Conservation (phyloP, 768 basidiomycete genomes). For the Suillus americanus region DNA sequence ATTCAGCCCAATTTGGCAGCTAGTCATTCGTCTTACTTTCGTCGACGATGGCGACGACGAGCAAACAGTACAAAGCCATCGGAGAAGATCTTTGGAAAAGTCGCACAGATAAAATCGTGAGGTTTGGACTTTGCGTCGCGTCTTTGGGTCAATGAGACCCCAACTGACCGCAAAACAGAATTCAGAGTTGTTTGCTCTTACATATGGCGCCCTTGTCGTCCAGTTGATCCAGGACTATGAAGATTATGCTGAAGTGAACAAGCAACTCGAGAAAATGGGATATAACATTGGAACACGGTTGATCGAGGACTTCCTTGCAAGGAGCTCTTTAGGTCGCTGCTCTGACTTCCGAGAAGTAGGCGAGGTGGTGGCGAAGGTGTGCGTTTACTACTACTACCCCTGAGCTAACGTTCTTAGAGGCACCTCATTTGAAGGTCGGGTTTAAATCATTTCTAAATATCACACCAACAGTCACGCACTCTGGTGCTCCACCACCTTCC, state of each 20-base stretch:
- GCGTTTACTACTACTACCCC: slow-evolving; percentile 16
- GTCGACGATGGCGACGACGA: slow-evolving; percentile 62
- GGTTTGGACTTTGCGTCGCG: slow-evolving; percentile 25
- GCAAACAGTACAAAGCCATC: slow-evolving; percentile 83
- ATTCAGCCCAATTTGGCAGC: slow-evolving; percentile 4
- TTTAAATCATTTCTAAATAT: slow-evolving; percentile 98
- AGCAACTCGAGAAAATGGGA: slow-evolving; percentile 99
- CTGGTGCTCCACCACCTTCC: slow-evolving; percentile 49
- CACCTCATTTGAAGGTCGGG: slow-evolving; percentile 63
- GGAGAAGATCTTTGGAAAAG: slow-evolving; percentile 97
- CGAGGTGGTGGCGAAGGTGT: slow-evolving; percentile 91
- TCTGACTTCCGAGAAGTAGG: slow-evolving; percentile 92
- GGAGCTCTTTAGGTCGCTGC: slow-evolving; percentile 89
- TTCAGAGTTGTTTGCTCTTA: slow-evolving; percentile 94
- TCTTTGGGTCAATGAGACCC: slow-evolving; percentile 20
- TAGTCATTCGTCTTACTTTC: background rate
- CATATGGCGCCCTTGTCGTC: slow-evolving; percentile 96
- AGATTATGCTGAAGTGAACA: slow-evolving; percentile 92
- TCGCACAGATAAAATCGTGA: slow-evolving; percentile 91
- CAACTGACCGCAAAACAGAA: slow-evolving; percentile 58
- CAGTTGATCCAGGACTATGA: slow-evolving; percentile 99
- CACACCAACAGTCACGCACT: slow-evolving; percentile 78
- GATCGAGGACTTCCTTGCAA: slow-evolving; percentile 96
- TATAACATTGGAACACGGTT: slow-evolving; percentile 96
- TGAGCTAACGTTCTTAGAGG: slow-evolving; percentile 2